A percentile compares a stretch with the other conserved stretches of the same genome.
These are phyloP conservation scores for Bruguiera gymnorhiza DNA, from an alignment of 345 rosid genomes.

Conservation along the genomic window DNA sequence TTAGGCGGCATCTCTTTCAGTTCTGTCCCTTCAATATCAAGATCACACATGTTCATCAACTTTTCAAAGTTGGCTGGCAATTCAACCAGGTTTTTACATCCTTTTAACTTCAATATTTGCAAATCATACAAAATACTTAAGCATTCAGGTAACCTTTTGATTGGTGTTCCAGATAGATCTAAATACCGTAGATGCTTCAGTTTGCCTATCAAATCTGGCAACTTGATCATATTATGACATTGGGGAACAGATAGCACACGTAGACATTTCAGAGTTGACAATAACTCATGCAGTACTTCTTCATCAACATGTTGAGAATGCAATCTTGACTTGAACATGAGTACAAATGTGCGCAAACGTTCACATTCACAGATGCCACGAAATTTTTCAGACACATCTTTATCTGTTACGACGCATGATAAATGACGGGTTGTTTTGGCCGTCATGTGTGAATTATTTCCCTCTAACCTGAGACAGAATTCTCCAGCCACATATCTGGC, in stretches of 20 bases:
- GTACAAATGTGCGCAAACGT: slow-evolving; percentile 1
- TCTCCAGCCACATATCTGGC: slow-evolving; percentile 20
- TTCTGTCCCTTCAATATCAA: not conserved
- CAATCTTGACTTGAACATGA: not conserved
- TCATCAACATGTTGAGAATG: not conserved
- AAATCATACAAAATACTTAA: not conserved
- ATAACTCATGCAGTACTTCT: not conserved
- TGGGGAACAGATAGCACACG: not conserved
- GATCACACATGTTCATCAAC: not conserved
- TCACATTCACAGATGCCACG: not conserved
- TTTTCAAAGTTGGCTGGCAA: not conserved
- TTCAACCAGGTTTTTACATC: not conserved
- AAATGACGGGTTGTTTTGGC: slow-evolving; percentile 1
- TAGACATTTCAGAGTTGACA: not conserved
- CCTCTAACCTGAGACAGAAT: slow-evolving; percentile 3
- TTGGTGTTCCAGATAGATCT: not conserved
- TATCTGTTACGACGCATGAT: not conserved
- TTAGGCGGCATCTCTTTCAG: not conserved
- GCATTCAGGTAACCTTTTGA: not conserved
- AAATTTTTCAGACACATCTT: not conserved
- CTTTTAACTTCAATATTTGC: not conserved
- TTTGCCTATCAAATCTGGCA: not conserved
- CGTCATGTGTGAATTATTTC: not conserved
- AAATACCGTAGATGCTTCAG: not conserved
- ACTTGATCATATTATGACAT: not conserved